Percentiles rank a stretch among this genome's conserved stretches.
phyloP scores from a whole-genome alignment of 257 asterid species.

The Solanum verrucosum region DNA sequence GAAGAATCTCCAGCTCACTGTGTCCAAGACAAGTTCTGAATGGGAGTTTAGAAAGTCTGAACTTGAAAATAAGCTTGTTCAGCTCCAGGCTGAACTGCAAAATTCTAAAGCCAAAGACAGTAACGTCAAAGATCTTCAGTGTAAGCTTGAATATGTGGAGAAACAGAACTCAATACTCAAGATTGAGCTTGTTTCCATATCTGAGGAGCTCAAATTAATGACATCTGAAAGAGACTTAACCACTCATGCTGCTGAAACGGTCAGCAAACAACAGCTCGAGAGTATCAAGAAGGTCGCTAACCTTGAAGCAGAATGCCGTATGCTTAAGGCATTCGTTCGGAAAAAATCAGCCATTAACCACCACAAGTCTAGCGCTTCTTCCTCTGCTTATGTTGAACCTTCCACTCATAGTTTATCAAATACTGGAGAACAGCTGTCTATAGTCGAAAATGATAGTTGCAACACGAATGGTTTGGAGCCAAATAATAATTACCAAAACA shows the following conservation, averaged over 20 bases:
- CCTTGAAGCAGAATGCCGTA: slow-evolving; percentile 80
- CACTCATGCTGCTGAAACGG: slow-evolving; percentile 62
- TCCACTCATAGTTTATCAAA: slow-evolving; percentile 55
- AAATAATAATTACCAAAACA: slow-evolving; percentile 2
- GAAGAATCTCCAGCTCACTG: slow-evolving; percentile 36
- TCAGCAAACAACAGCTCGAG: slow-evolving; percentile 74
- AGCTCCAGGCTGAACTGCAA: slow-evolving; percentile 44
- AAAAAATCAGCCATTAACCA: slow-evolving; percentile 25
- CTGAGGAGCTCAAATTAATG: slow-evolving; percentile 46
- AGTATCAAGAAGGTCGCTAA: slow-evolving; percentile 45
- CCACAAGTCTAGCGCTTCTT: slow-evolving; percentile 30
- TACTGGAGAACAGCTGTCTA: slow-evolving; percentile 35
- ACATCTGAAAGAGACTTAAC: slow-evolving; percentile 52
- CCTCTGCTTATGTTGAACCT: slow-evolving; percentile 38
- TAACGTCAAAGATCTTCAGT: slow-evolving; percentile 27
- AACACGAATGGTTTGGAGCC: slow-evolving; percentile 26
- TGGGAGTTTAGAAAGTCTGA: slow-evolving; percentile 48
- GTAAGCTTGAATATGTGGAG: background rate
- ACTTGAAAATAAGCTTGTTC: slow-evolving; percentile 42
- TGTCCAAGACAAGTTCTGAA: slow-evolving; percentile 28
- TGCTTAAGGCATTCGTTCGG: slow-evolving; percentile 43
- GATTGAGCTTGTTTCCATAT: slow-evolving; percentile 37
- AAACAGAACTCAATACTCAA: slow-evolving; percentile 44
- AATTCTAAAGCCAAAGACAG: slow-evolving; percentile 32
- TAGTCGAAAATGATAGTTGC: slow-evolving; percentile 18